These are phyloP conservation scores for Barbarea vulgaris DNA, from an alignment of 345 rosid genomes.

Conservation along the genomic window DNA sequence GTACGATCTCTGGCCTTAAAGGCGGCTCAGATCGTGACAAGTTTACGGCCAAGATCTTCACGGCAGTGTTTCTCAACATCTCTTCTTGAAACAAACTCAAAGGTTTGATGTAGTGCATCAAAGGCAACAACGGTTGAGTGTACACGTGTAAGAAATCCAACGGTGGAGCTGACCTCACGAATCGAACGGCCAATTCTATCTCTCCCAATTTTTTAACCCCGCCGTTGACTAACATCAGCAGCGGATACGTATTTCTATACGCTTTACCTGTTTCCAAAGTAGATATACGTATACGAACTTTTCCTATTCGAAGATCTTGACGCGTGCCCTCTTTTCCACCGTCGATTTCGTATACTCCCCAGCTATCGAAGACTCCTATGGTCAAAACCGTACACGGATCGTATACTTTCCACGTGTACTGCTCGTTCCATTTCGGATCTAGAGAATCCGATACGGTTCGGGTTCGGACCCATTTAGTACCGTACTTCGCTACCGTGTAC, in stretches of 20 bases:
- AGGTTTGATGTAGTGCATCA: conserved; percentile 84
- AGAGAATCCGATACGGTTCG: conserved; percentile 71
- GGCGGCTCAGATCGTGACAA: conserved; percentile 85
- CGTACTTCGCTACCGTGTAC: conserved; percentile 85
- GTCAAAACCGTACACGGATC: conserved; percentile 87
- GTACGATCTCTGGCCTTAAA: conserved; percentile 59
- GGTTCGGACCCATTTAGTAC: conserved; percentile 87
- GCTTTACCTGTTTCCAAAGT: conserved; percentile 68
- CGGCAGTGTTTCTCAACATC: conserved; percentile 52
- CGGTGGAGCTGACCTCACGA: conserved; percentile 61
- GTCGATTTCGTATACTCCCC: conserved; percentile 52
- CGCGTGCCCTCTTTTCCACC: conserved; percentile 50
- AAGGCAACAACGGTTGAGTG: conserved; percentile 68
- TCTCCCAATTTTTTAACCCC: conserved; percentile 80
- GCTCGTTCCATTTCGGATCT: conserved; percentile 93
- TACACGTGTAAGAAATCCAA: conserved; percentile 87
- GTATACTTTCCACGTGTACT: conserved; percentile 85
- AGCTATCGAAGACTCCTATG: conserved; percentile 77
- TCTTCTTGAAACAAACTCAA: conserved; percentile 50
- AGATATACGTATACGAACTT: conserved; percentile 74
- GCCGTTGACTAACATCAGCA: conserved; percentile 52
- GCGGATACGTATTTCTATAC: conserved; percentile 64
- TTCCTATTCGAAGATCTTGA: conserved; percentile 70
- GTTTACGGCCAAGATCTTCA: conserved; percentile 60
- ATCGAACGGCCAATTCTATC: conserved; percentile 71